Conservation (phyloP, 73 alveolate species). For the Tetrahymena borealis region DNA sequence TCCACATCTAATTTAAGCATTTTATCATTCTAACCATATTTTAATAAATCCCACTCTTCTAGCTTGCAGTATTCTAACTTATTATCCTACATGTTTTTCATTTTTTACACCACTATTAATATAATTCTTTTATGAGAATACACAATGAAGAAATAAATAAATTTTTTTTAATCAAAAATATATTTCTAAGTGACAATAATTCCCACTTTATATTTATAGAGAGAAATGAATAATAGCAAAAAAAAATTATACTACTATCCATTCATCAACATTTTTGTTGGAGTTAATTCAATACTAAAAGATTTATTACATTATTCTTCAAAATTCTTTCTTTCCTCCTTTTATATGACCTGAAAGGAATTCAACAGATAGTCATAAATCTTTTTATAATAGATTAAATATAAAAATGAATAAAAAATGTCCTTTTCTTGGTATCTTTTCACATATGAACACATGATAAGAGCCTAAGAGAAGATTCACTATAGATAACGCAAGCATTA, state of each 20-base stretch:
- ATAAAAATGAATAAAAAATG: neutral
- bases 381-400: neutral
- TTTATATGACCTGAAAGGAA: no score
- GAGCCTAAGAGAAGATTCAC: conserved; percentile 1
- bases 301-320: no score
- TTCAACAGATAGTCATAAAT: no score
- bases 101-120: no score
- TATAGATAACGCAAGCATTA: neutral
- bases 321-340: no score
- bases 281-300: no score
- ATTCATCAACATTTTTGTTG: no score
- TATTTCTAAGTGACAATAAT: no score
- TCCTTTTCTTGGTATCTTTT: neutral
- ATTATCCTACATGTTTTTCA: neutral
- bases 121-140: no score
- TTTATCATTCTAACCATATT: neutral
- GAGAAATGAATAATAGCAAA: no score
- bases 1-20: neutral
- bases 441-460: neutral
- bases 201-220: no score
- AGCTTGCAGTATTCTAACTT: neutral
- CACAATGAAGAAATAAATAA: neutral
- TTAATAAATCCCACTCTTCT: neutral
- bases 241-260: no score
- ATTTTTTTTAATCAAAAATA: neutral